Evolutionary conservation across 805 yeast species (phyloP).

Genomic region (Metschnikowia drakensbergensis): DNA sequence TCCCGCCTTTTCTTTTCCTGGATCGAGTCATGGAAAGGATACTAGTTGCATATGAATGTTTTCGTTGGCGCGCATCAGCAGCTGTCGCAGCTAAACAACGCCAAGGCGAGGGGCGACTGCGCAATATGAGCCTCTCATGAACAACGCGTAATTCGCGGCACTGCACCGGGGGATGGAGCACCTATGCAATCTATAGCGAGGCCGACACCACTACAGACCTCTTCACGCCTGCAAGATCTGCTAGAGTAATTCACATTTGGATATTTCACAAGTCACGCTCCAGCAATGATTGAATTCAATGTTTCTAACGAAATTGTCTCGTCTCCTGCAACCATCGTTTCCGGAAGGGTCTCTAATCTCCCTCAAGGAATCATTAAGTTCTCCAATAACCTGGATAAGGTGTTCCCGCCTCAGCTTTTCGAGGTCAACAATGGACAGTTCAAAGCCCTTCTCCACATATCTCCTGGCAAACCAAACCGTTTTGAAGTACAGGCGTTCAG

Average conservation of each 20-base stretch:
- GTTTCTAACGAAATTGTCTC: constrained; percentile 37
- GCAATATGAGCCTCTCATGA: not conserved
- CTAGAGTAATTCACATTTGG: too few species aligned
- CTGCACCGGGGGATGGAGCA: not conserved
- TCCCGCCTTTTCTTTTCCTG: not conserved
- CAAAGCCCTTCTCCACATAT: constrained; percentile 69
- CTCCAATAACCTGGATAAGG: constrained; percentile 30
- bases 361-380: constrained; percentile 29
- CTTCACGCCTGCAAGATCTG: too few species aligned
- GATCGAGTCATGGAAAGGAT: not conserved
- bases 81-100: not conserved
- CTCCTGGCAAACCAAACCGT: constrained; percentile 58
- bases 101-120: not conserved
- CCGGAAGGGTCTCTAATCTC: constrained; percentile 24
- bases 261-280: not conserved
- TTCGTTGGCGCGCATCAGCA: not conserved
- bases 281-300: constrained; percentile 24
- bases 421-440: constrained; percentile 70
- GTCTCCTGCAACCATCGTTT: constrained; percentile 36
- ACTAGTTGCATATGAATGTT: not conserved
- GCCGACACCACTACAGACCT: too few species aligned
- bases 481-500: constrained; percentile 49
- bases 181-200: not conserved
- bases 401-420: constrained; percentile 65
- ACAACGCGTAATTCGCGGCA: not conserved